Base-by-base conservation (phyloP, 1,139 yeast genomes). In the Lodderomyces parapsilosis region DNA sequence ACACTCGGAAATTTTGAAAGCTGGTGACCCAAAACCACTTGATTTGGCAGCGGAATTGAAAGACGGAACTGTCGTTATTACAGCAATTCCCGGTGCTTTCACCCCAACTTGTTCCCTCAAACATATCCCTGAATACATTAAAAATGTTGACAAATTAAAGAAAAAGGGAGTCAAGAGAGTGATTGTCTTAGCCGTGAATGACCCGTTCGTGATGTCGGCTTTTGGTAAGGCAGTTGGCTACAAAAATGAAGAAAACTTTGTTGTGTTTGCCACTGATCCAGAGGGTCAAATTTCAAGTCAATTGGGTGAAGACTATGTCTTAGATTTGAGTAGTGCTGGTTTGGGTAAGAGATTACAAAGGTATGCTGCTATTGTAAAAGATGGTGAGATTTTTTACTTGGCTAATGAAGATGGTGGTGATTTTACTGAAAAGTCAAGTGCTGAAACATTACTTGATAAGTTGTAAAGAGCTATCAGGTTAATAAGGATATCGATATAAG, bases 71-170 rank as follows among this genome's bases (percentile, higher is more conserved):
- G 76, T 86, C 38, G 80, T 86, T 36, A 72, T 88, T 55, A 88
- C 91, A 34, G 78, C 88, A 45, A 95, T 87, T 22, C 96, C 96
- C 49, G 96, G 95, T 51, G 96, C 96, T 19, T 89, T 88, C 75
- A 86, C 96, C 31, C 96, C 96, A 52, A 82, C 95, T 6, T 89
- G 96, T 68, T 81, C 93, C 30, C 86, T 81, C 51, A 71, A 76
- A 53, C 96, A 90, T 65, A 80, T 89, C 52, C 96, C 96, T 22
- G 87, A 82, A 14, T 87, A 74, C 65, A 66, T 89, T 48, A 63
- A 69, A 43, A 68, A 78, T 43, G 57, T 76, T 42, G 61, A 61
- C 9, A 77, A 81, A 44, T 73, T 85, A 53, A 75, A 79, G 65
- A 67, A 71, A 42, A 84, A 83, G 64, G 88, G 90, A 19, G 86